Conservation (phyloP, 306 rosid genomes). For the Prunus fruticosa region DNA sequence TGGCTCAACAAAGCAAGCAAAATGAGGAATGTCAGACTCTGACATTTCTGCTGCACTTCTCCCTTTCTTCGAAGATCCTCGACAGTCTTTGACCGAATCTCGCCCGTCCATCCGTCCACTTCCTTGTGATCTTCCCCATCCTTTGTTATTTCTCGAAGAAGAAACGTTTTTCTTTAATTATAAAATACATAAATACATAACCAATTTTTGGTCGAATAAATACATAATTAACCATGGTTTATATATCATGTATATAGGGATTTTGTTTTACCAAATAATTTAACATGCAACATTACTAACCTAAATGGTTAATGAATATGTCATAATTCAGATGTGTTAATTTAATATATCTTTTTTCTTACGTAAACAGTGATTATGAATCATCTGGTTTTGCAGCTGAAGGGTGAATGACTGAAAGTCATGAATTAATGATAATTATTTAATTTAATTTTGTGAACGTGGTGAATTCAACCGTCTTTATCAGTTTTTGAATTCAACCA, state of each 20-base stretch:
- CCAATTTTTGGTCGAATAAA: no score
- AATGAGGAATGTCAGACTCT: constrained; percentile 50
- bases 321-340: no score
- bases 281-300: no score
- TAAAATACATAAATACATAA: no score
- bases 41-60: constrained; percentile 42
- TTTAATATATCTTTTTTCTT: no score
- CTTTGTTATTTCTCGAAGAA: no score
- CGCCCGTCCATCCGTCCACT: constrained; percentile 35
- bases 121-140: neutral
- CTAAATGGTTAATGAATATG: no score
- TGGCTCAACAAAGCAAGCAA: constrained; percentile 34
- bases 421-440: neutral
- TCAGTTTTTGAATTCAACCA: neutral
- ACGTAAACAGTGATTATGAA: neutral
- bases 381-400: neutral
- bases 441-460: neutral
- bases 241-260: no score
- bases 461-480: neutral
- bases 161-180: no score
- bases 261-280: no score
- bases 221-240: no score
- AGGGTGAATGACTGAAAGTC: neutral
- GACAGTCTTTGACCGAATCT: constrained; percentile 59
- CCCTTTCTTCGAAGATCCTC: constrained; percentile 37